Conservation (phyloP, 2,329 filamentous ascomycete genomes). For the Colletotrichum karsti region DNA sequence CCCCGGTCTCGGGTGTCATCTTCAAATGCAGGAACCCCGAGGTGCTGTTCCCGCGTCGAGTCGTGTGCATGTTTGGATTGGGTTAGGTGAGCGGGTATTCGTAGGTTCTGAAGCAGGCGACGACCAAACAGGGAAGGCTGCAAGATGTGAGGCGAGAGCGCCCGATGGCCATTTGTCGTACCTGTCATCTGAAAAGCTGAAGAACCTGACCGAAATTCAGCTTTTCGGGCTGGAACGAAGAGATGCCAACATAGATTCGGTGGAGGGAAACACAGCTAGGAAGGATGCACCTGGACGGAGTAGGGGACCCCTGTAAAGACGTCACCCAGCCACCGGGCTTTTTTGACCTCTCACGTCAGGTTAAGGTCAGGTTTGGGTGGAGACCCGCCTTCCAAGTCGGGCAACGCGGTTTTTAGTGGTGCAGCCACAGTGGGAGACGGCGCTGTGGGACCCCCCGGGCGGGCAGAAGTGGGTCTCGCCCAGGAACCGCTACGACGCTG, state of each 20-base stretch:
- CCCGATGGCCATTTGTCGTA: neutral
- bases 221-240: neutral
- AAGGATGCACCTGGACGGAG: neutral
- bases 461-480: slow-evolving; percentile 6
- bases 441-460: neutral
- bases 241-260: slow-evolving; percentile 2
- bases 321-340: slow-evolving; percentile 30
- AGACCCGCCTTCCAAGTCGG: slow-evolving; percentile 5
- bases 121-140: neutral
- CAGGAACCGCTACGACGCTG: slow-evolving; percentile 28
- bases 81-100: slow-evolving; percentile 1
- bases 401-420: neutral
- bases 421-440: neutral
- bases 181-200: neutral
- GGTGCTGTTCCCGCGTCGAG: slow-evolving; percentile 1
- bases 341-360: slow-evolving; percentile 11
- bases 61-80: slow-evolving; percentile 16
- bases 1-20: slow-evolving; percentile 20
- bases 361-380: neutral
- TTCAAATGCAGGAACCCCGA: slow-evolving; percentile 27
- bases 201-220: neutral
- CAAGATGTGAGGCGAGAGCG: neutral
- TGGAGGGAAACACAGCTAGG: neutral
- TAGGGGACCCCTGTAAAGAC: slow-evolving; percentile 28
- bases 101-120: slow-evolving; percentile 12